Base-by-base conservation (phyloP, 2,329 filamentous ascomycete genomes). In the Onygenales sp. region DNA sequence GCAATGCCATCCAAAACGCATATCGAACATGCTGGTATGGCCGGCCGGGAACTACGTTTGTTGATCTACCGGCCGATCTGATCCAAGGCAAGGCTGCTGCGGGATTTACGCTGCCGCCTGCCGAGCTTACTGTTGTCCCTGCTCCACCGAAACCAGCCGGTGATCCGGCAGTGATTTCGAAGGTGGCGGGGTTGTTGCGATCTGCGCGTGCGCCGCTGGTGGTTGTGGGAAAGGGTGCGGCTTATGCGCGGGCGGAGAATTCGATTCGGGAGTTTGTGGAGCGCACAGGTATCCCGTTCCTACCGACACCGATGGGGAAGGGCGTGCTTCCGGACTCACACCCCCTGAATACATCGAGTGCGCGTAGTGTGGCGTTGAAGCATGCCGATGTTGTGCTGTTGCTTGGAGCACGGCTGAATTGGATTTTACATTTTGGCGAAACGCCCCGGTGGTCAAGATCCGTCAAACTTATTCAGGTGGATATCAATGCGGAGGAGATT, bases 221-320 rank as follows among this genome's bases (percentile, higher is more conserved):
- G 2, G 70, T 82, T 33, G 64, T 82, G 53, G 79, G 79, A 0
- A 82, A 82, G 59, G 78, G 78, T 3, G 76, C 77, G 5, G 77
- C 78, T 14, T 81, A 80, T 63, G 73, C 76, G 32, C 71, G 72
- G 48, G 75, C 78, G 3, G 78, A 81, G 57, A 38, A 55, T 1
- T 60, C 63, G 1, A 75, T 81, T 51, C 66, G 72, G 31, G 57
- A 65, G 10, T 63, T 81, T 32, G 68, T 81, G 27, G 64, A 78
- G 45, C 61, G 65, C 58, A 76, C 75, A 8, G 66, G 72, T 31
- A 68, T 82, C 9, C 78, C 78, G 0, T 82, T 82, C 60, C 66
- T 82, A 6, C 78, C 78, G 0, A 80, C 78, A 1, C 79, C 79
- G 1, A 82, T 81, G 77, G 79, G 78, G 4, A 82, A 82, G 61